Evolutionary conservation across 257 asterid species (phyloP), one percentile per base, ranked within the genome.

Genomic region (Parsonsia alboflavescens): DNA sequence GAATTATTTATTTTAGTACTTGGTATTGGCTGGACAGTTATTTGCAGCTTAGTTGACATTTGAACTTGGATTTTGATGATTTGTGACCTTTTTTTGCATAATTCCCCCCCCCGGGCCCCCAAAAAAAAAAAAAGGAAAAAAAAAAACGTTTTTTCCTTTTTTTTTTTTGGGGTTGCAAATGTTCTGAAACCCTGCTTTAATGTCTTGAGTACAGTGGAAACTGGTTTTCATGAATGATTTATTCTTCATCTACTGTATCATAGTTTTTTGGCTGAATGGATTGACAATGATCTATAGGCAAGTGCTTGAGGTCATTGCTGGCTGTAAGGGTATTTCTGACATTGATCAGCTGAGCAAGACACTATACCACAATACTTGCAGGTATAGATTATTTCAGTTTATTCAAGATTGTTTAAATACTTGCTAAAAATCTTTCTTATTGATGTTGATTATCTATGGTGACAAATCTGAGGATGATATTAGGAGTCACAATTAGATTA

Each of bases 221-320:
- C 39, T 1, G 39, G 39, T 33, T 16, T 52, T 52, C 6, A 5
- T 42, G 46, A 5, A 42, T 42, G 16, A 1, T 52, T 16, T 52
- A 4, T 52, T 22, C 58, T 52, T 19, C 21, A 7, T 17, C 22
- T 16, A n/a, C n/a, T 52, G 58, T 17, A 52, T 52, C 57, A 16
- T 52, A 52, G 24, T 3, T 52, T 52, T 50, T 65, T 65, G 22
- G 61, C 70, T 65, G 50, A 65, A 65, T 65, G 70, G 17, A 4
- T 8, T 65, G 48, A 30, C 50, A 22, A 79, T 73, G 22, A 70
- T 75, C 53, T 83, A 73, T 82, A 93, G 97, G 84, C 99, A 94
- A 89, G 97, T 92, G 19, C 96, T 94, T 68, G 99, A 94, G 82
- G 99, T 90, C 76, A 92, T 94, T 46, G 97, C 91, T 73, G 98